Conservation (phyloP, 331 rosid genomes). For the Pyrus hybrid region DNA sequence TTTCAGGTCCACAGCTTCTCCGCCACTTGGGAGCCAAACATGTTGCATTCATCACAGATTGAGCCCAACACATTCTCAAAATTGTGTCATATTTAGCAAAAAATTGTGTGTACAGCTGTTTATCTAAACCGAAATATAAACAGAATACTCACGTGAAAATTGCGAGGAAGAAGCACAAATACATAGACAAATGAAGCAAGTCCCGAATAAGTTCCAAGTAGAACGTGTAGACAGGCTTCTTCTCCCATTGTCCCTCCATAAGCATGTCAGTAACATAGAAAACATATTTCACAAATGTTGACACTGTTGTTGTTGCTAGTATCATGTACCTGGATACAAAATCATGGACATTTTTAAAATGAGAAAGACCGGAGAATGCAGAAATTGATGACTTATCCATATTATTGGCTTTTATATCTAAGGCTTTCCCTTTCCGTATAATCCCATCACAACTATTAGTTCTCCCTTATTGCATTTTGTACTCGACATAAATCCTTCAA, state of each 20-base stretch:
- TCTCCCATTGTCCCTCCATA: conserved; percentile 99
- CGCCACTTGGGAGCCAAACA: not conserved
- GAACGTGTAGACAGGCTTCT: conserved; percentile 86
- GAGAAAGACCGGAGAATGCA: not conserved
- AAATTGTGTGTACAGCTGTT: not conserved
- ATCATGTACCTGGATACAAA: conserved; percentile 87
- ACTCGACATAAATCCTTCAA: not conserved
- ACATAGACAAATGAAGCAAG: conserved; percentile 94
- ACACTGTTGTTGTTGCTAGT: conserved; percentile 83
- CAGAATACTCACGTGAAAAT: conserved; percentile 75
- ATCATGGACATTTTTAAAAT: not conserved
- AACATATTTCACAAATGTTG: conserved; percentile 78
- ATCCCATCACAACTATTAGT: not conserved
- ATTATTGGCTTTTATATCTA: not conserved
- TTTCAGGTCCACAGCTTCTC: not conserved
- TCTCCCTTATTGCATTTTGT: not conserved
- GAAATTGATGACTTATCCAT: not conserved
- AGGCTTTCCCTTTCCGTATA: not conserved
- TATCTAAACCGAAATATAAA: not conserved
- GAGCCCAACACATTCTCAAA: not conserved
- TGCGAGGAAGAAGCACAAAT: conserved; percentile 86
- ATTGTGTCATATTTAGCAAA: not conserved
- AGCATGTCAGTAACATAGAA: conserved; percentile 90
- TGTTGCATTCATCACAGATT: not conserved
- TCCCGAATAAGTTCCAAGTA: conserved; percentile 91